A percentile compares a stretch with the other conserved stretches of the same genome.
phyloP scores from a whole-genome alignment of 331 rosid genomes.

The Quercus tomentella region DNA sequence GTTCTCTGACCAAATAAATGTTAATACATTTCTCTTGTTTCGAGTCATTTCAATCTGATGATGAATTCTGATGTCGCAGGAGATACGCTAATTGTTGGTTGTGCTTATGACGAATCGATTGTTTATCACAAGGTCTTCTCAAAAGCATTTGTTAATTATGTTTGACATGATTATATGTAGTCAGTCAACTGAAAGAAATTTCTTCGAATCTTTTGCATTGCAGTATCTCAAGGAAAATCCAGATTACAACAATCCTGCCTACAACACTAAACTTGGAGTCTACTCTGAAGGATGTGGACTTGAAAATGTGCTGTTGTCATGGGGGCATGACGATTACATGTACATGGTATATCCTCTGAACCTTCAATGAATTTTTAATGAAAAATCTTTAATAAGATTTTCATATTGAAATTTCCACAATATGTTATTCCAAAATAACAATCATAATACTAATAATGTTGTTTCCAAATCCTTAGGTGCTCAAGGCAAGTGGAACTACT shows the following conservation, averaged over 20 bases:
- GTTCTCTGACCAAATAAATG: not conserved
- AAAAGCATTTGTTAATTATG: not conserved
- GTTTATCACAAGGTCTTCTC: slow-evolving; percentile 19
- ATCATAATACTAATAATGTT: not conserved
- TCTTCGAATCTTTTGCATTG: not conserved
- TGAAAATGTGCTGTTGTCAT: slow-evolving; percentile 24
- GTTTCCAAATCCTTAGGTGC: slow-evolving; percentile 34
- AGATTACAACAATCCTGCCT: too few relatives aligned
- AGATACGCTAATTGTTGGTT: slow-evolving; percentile 26
- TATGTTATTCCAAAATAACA: too few relatives aligned
- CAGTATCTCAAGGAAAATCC: slow-evolving; percentile 31
- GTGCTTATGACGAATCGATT: slow-evolving; percentile 24
- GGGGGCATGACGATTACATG: slow-evolving; percentile 44
- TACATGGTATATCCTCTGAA: slow-evolving; percentile 10
- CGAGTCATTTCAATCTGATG: not conserved
- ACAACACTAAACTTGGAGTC: slow-evolving; percentile 16
- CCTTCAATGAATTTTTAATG: not conserved
- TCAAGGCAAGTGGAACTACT: slow-evolving; percentile 44
- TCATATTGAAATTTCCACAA: not conserved
- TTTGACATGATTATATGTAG: not conserved
- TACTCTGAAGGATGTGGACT: slow-evolving; percentile 31
- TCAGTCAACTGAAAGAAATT: not conserved
- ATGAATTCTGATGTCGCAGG: not conserved
- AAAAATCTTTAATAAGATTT: not conserved
- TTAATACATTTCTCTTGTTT: not conserved